Percentiles rank a stretch among this genome's conserved stretches.
Conservation (phyloP, 768 basidiomycete species). For the Agaricus bisporus region DNA sequence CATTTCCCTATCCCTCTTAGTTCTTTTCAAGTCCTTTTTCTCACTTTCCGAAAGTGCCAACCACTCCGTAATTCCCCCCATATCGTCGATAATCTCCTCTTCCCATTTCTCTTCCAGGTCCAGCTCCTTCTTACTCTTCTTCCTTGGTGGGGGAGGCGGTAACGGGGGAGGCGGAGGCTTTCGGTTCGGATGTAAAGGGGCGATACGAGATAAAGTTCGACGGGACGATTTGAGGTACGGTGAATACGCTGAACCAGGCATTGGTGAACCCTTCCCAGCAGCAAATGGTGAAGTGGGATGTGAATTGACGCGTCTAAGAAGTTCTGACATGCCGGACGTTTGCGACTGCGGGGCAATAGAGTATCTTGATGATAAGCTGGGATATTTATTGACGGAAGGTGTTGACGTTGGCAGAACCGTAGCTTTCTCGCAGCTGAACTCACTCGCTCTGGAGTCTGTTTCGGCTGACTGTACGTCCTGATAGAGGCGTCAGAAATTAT, state of each 20-base stretch:
- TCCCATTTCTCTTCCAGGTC: slow-evolving; percentile 77
- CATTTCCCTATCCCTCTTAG: slow-evolving; percentile 60
- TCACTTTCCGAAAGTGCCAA: slow-evolving; percentile 40
- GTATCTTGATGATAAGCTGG: slow-evolving; percentile 23
- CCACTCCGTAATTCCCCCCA: slow-evolving; percentile 64
- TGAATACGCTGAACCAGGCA: slow-evolving; percentile 39
- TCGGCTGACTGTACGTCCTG: not conserved
- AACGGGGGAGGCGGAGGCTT: slow-evolving; percentile 68
- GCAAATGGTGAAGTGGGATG: slow-evolving; percentile 56
- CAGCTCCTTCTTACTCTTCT: slow-evolving; percentile 77
- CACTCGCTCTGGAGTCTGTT: no score
- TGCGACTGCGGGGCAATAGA: slow-evolving; percentile 45
- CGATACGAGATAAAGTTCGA: slow-evolving; percentile 57
- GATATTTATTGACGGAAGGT: slow-evolving; percentile 8
- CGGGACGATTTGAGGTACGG: slow-evolving; percentile 63
- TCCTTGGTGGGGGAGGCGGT: slow-evolving; percentile 64
- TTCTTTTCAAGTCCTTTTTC: slow-evolving; percentile 47
- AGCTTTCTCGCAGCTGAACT: not conserved
- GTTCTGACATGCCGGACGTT: slow-evolving; percentile 64
- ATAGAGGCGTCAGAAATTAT: not conserved
- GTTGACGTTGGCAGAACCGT: slow-evolving; percentile 10
- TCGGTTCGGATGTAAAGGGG: slow-evolving; percentile 70
- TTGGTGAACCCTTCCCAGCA: not conserved
- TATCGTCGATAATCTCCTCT: slow-evolving; percentile 66
- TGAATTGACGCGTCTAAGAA: slow-evolving; percentile 67